Base-by-base conservation (phyloP, 1,139 yeast species). In the Magnusiomyces ingens region DNA sequence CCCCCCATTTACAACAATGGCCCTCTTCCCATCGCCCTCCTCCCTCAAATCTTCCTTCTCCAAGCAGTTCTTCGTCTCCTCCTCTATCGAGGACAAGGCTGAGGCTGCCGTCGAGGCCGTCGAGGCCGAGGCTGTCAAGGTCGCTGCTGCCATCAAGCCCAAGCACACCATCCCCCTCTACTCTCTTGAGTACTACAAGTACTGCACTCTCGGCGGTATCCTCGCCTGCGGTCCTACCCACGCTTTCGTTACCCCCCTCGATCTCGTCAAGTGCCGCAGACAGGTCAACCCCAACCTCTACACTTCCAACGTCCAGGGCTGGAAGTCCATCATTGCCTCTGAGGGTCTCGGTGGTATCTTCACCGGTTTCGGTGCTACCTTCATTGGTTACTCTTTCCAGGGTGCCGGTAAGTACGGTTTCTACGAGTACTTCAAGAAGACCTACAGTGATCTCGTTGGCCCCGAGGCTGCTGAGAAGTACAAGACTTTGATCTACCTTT, bases 331-430 rank as follows among this genome's bases (percentile, higher is more conserved):
- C 65, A 69, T 87, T 62, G 79, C 78, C 62, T 77, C 83, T 32
- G 84, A 81, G 67, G 97, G 98, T 41, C 52, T 75, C 50, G 81
- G 80, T 56, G 90, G 88, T 52, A 75, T 90, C 56, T 85, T 81
- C 71, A 84, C 95, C 18, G 97, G 97, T 63, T 67, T 88, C 61
- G 94, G 95, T 48, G 96, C 97, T 48, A 91, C 97, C 3, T 80
- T 86, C 60, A 77, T 90, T 58, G 97, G 97, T 45, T 91, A 91
- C 73, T 84, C 96, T 13, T 74, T 89, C 64, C 98, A 91, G 73
- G 97, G 98, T 64, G 95, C 96, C 56, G 96, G 96, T 64, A 91
- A 91, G 73, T 91, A 90, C 72, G 97, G 98, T 47, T 84, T 89
- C 71, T 91, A 91, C 72, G 97, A 91, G 72, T 78, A 75, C 64